These are phyloP conservation scores for Rhodotorula sp. DNA, from an alignment of 1,284 basidiomycete genomes.

Conservation along the genomic window DNA sequence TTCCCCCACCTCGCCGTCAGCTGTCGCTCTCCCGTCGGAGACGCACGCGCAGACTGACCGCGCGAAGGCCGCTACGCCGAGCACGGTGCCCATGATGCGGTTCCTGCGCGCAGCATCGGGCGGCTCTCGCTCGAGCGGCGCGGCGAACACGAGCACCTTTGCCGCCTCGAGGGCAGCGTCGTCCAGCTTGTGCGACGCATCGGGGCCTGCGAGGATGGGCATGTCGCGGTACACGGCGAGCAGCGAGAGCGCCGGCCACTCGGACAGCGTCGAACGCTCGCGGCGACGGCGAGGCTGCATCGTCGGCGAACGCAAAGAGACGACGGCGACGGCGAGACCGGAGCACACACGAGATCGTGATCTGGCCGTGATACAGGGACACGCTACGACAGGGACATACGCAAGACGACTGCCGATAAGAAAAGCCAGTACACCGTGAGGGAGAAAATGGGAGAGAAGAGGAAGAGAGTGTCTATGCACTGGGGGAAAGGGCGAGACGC, in stretches of 20 bases:
- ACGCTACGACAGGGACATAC: background rate
- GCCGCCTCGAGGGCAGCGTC: constrained; percentile 29
- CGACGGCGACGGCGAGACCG: background rate
- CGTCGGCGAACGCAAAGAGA: background rate
- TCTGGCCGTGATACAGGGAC: background rate
- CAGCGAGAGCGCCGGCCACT: constrained; percentile 24
- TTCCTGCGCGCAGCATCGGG: constrained; percentile 9
- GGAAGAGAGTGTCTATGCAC: constrained; percentile 1
- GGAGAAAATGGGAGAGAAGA: background rate
- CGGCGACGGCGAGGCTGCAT: constrained; percentile 13
- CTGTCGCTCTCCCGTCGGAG: background rate
- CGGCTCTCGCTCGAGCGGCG: background rate
- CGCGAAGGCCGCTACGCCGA: constrained; percentile 37
- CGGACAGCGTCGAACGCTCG: background rate
- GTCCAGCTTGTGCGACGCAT: background rate
- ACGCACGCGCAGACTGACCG: constrained; percentile 12
- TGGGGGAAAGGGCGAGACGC: background rate
- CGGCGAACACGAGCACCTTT: constrained; percentile 24
- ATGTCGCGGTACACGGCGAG: constrained; percentile 24
- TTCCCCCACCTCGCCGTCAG: constrained; percentile 8
- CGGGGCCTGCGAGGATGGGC: background rate
- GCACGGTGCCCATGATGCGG: constrained; percentile 31
- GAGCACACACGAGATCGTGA: background rate
- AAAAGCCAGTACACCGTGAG: background rate
- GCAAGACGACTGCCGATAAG: background rate